Percentiles rank a stretch among this genome's conserved stretches.
These are phyloP conservation scores for Acer negundo DNA, from an alignment of 345 rosid genomes.

Conservation along the genomic window DNA sequence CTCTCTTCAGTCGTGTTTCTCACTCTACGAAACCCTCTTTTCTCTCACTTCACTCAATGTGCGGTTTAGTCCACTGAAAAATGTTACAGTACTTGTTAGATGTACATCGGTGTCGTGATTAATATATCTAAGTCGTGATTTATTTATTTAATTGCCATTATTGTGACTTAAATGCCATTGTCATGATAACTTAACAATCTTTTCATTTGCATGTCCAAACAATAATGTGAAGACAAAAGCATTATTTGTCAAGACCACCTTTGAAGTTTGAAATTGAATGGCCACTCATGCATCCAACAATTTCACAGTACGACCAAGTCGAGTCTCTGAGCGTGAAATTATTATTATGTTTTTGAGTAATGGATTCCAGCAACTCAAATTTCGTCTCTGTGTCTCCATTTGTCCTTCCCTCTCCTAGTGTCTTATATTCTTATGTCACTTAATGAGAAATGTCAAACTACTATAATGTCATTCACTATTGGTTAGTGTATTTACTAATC, in stretches of 20 bases:
- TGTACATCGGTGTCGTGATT: too few relatives aligned
- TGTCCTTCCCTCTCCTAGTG: background rate
- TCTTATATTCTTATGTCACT: background rate
- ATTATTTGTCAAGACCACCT: background rate
- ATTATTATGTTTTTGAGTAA: background rate
- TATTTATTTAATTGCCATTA: too few relatives aligned
- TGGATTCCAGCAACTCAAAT: slow-evolving; percentile 8
- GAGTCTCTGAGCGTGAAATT: background rate
- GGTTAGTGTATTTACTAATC: too few relatives aligned
- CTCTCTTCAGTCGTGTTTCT: too few relatives aligned
- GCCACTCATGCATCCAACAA: background rate
- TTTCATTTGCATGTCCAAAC: background rate
- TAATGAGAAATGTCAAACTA: too few relatives aligned
- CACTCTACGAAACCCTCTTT: too few relatives aligned
- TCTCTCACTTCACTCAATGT: too few relatives aligned
- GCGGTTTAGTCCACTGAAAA: too few relatives aligned
- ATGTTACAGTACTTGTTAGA: too few relatives aligned
- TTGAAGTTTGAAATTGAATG: background rate
- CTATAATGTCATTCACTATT: background rate
- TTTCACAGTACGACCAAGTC: background rate
- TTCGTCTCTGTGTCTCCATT: background rate
- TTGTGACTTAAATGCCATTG: too few relatives aligned
- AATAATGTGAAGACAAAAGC: background rate
- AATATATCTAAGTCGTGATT: too few relatives aligned
- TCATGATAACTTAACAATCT: background rate